Conservation (phyloP, 1,139 yeast genomes). For the Suhomyces chickasaworum region DNA sequence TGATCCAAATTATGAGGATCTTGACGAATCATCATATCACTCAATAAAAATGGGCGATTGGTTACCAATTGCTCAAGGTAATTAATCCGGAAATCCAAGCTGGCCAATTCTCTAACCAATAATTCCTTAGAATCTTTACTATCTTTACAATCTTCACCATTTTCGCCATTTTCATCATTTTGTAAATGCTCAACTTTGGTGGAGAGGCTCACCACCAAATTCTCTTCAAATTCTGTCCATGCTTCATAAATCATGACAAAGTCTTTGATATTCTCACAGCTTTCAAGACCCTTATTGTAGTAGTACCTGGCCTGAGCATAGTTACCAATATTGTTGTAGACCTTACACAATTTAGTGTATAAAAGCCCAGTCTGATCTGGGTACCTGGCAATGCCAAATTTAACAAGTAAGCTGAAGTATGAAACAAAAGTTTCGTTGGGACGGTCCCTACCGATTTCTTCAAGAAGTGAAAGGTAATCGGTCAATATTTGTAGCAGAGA, state of each 20-base stretch:
- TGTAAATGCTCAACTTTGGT: conserved; percentile 17
- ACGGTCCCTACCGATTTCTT: background rate
- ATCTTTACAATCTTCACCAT: too few species aligned
- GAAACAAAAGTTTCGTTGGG: conserved; percentile 8
- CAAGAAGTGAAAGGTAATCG: conserved; percentile 12
- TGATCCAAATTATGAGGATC: conserved; percentile 61
- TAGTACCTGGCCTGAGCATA: conserved; percentile 47
- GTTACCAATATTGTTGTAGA: conserved; percentile 36
- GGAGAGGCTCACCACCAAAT: conserved; percentile 41
- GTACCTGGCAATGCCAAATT: conserved; percentile 45
- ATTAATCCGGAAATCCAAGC: conserved; percentile 47
- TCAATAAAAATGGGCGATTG: conserved; percentile 57
- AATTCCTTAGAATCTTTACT: background rate
- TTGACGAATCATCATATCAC: conserved; percentile 66
- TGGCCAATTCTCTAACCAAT: conserved; percentile 17
- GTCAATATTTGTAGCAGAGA: conserved; percentile 13
- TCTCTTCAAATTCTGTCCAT: conserved; percentile 64
- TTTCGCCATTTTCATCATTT: too few species aligned
- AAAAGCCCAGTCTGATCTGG: conserved; percentile 64
- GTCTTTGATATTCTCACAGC: conserved; percentile 57
- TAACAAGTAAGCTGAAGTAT: conserved; percentile 37
- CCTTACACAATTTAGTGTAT: conserved; percentile 52
- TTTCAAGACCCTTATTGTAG: conserved; percentile 50
- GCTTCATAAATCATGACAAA: conserved; percentile 67
- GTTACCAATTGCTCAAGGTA: conserved; percentile 59